phyloP scores from a whole-genome alignment of 2,329 filamentous ascomycete species.

The Plenodomus tracheiphilus region DNA sequence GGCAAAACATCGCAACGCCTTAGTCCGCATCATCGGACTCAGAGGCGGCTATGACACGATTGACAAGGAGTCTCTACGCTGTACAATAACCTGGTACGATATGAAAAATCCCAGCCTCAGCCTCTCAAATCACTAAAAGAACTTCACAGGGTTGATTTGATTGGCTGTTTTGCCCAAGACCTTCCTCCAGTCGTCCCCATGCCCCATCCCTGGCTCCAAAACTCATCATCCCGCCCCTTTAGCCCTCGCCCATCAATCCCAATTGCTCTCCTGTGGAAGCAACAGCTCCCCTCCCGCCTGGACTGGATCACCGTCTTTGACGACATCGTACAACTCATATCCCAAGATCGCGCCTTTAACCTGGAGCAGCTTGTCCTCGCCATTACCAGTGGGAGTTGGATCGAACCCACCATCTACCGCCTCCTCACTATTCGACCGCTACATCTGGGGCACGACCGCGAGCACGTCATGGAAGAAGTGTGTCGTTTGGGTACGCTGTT shows the following conservation, averaged over 20 bases:
- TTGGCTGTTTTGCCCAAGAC: slow-evolving; percentile 35
- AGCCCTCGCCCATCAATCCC: slow-evolving; percentile 59
- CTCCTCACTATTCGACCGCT: slow-evolving; percentile 31
- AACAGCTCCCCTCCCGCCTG: slow-evolving; percentile 35
- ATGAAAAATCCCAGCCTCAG: no score
- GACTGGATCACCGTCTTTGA: slow-evolving; percentile 37
- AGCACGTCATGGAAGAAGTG: slow-evolving; percentile 32
- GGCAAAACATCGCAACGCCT: slow-evolving; percentile 27
- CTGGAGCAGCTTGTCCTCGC: slow-evolving; percentile 25
- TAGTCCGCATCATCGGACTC: slow-evolving; percentile 25
- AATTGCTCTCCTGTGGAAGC: slow-evolving; percentile 64
- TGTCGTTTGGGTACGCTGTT: slow-evolving; percentile 34
- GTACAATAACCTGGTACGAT: slow-evolving; percentile 37
- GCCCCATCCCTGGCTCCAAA: slow-evolving; percentile 23
- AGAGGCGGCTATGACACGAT: slow-evolving; percentile 29
- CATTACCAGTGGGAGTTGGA: slow-evolving; percentile 30
- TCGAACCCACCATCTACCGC: slow-evolving; percentile 32
- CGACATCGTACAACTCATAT: slow-evolving; percentile 29
- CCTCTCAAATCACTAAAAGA: no score
- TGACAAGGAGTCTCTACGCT: slow-evolving; percentile 25
- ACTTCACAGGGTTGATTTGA: slow-evolving; percentile 32
- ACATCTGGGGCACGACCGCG: slow-evolving; percentile 10
- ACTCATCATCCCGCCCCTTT: slow-evolving; percentile 57
- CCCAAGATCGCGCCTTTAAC: slow-evolving; percentile 28
- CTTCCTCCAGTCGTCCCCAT: slow-evolving; percentile 28